Evolutionary conservation across 805 yeast species (phyloP), one percentile per base, ranked within the genome.

Genomic region (Metschnikowia reukaufii): DNA sequence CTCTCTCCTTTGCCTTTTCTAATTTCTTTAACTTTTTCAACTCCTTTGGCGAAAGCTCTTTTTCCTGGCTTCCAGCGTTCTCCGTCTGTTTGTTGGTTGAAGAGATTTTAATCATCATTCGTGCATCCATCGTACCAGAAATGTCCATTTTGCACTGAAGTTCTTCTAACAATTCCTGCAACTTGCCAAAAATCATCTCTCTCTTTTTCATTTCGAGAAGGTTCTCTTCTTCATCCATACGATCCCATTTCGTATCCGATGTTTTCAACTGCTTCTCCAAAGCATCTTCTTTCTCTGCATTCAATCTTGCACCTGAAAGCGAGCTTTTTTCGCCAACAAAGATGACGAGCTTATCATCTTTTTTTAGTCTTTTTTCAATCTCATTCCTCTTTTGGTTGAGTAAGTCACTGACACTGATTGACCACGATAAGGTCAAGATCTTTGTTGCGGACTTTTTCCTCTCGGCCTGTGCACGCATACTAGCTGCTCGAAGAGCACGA

Each of bases 341-440:
- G 18, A 66, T 56, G 9, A 62, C 54, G 42, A 70, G 68, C 39
- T 57, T 63, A 39, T 67, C 74, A 15, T 78, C 81, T 47, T 73
- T 78, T 31, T 66, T 64, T 48, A 79, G 52, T 16, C 77, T 73
- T 2, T 64, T 59, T 33, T 63, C 56, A 15, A 82, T 75, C 54
- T 82, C 86, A 44, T 70, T 68, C 12, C 66, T 64, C 57, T 82
- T 82, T 49, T 82, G 86, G 32, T 74, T 72, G 21, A 57, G 60
- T 47, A 82, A 63, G 60, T 82, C 86, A 35, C 74, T 72, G 29
- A 65, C 61, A n/a, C 76, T 73, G 17, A 81, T 81, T 39, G 76
- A 73, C 86, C 86, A 82, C 9, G 81, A 72, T 3, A 82, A 60
- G 36, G 74, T 73, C 29, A 82, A 63, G 27, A 72, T 63, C 52